Conservation (phyloP, 1,139 yeast species). For the Protomyces gravidus region DNA sequence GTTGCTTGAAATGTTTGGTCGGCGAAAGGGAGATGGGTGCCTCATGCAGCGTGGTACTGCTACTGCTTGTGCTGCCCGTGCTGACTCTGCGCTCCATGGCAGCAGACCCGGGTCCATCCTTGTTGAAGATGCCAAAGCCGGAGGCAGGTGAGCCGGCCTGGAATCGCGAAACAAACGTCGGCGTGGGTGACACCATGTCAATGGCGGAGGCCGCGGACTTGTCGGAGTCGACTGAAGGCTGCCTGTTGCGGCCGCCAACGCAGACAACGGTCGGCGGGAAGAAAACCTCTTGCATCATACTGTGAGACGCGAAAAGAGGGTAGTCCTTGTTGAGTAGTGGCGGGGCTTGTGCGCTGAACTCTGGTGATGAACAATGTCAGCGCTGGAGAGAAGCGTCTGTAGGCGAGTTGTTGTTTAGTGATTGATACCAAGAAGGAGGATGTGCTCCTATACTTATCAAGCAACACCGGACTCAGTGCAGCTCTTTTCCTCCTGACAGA, state of each 20-base stretch:
- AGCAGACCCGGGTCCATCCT: neutral
- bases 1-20: neutral
- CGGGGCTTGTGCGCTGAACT: too few species aligned
- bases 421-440: too few species aligned
- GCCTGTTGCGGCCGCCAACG: neutral
- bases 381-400: too few species aligned
- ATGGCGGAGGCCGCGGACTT: too few species aligned
- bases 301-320: too few species aligned
- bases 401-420: too few species aligned
- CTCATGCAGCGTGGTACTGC: neutral
- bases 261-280: neutral
- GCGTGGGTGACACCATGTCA: neutral
- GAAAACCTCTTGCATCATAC: neutral
- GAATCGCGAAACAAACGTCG: neutral
- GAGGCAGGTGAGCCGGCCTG: neutral
- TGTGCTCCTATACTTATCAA: too few species aligned
- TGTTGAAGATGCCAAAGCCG: neutral
- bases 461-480: too few species aligned
- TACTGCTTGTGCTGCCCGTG: neutral
- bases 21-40: neutral
- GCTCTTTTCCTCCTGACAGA: too few species aligned
- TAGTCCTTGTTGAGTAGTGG: too few species aligned
- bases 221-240: neutral
- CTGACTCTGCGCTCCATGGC: neutral
- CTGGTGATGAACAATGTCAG: too few species aligned